These are phyloP conservation scores for Urochloa ruziziensis DNA, from an alignment of 176 grass and related monocot species.

Conservation along the genomic window DNA sequence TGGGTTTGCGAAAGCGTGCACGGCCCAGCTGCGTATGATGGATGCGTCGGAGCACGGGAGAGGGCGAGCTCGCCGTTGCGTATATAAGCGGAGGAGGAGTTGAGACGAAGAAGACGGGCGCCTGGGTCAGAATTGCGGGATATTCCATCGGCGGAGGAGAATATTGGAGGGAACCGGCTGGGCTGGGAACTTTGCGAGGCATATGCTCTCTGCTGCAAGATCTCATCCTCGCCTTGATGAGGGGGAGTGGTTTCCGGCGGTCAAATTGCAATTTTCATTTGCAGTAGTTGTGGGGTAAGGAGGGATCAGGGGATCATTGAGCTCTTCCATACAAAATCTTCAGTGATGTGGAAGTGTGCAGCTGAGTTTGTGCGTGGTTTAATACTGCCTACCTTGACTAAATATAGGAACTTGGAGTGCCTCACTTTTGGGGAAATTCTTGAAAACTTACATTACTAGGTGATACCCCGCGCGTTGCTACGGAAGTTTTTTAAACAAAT, in stretches of 20 bases:
- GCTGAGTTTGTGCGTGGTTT: neutral
- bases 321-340: neutral
- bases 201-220: slow-evolving; percentile 34
- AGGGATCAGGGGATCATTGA: neutral
- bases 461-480: too few species aligned
- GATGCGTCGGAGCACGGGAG: neutral
- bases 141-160: slow-evolving; percentile 36
- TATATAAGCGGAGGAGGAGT: slow-evolving; percentile 22
- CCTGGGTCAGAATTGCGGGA: slow-evolving; percentile 13
- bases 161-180: slow-evolving; percentile 48
- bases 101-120: neutral
- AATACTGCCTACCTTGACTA: neutral
- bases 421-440: neutral
- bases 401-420: neutral
- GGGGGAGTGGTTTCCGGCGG: neutral
- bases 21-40: neutral
- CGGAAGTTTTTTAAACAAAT: too few species aligned
- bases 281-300: neutral
- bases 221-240: neutral
- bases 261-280: neutral
- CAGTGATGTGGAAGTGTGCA: neutral
- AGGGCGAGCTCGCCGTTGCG: neutral
- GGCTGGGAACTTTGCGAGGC: slow-evolving; percentile 29
- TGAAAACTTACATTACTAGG: too few species aligned
- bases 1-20: slow-evolving; percentile 2